Percentiles rank a stretch among this genome's conserved stretches.
These are phyloP conservation scores for Hypoxylon sp. DNA, from an alignment of 2,329 filamentous ascomycete species.

Conservation along the genomic window DNA sequence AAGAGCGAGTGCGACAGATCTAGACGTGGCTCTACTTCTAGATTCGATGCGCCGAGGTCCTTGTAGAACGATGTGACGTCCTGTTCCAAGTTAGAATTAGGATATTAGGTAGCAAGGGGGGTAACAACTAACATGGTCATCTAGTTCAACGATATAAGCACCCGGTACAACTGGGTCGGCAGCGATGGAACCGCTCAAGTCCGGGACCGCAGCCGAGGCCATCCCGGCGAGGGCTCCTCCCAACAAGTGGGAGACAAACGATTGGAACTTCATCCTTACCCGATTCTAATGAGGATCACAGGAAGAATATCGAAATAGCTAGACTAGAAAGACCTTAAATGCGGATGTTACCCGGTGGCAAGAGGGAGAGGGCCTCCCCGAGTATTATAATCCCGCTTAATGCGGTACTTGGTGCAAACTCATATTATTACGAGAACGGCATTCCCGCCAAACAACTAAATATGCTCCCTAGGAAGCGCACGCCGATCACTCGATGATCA, in stretches of 20 bases:
- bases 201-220: constrained; percentile 1
- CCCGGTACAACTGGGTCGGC: constrained; percentile 34
- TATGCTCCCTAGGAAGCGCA: background rate
- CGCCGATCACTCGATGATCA: background rate
- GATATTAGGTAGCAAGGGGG: background rate
- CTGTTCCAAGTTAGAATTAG: constrained; percentile 5
- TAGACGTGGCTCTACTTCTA: constrained; percentile 41
- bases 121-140: constrained; percentile 21
- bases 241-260: background rate
- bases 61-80: constrained; percentile 36
- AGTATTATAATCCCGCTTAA: background rate
- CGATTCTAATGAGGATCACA: background rate
- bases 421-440: background rate
- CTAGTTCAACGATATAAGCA: constrained; percentile 48
- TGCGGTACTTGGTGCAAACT: background rate
- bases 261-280: constrained; percentile 9
- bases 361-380: background rate
- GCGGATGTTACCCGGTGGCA: background rate
- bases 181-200: background rate
- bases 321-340: background rate
- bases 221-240: background rate
- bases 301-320: background rate
- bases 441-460: background rate
- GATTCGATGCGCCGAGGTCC: constrained; percentile 35
- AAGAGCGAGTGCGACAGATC: constrained; percentile 45